These are phyloP conservation scores for Talaromyces piceae DNA, from an alignment of 2,329 filamentous ascomycete species.

Conservation along the genomic window DNA sequence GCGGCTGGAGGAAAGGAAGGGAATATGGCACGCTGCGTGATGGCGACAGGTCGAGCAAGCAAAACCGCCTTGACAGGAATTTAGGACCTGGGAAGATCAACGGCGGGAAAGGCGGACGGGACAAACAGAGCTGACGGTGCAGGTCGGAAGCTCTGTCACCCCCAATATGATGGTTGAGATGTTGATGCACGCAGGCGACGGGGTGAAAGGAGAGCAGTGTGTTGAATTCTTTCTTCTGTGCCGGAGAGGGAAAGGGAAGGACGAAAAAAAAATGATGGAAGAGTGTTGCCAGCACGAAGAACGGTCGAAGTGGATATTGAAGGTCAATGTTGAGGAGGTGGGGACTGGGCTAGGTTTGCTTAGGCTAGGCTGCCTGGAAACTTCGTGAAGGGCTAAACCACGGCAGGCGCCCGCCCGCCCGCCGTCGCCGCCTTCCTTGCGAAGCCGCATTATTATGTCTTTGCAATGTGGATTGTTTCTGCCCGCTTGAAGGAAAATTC, in stretches of 20 bases:
- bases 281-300: conserved; percentile 5
- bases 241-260: conserved; percentile 2
- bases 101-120: conserved; percentile 12
- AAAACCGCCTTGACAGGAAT: conserved; percentile 4
- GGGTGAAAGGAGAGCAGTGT: not conserved
- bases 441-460: not conserved
- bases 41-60: conserved; percentile 1
- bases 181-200: conserved; percentile 3
- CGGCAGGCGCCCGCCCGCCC: not conserved
- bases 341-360: not conserved
- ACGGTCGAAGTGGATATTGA: conserved; percentile 43
- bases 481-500: too few relatives aligned
- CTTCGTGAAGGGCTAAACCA: not conserved
- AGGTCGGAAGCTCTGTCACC: conserved; percentile 29
- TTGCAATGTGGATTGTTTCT: not conserved
- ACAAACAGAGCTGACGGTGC: conserved; percentile 34
- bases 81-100: conserved; percentile 4
- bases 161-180: not conserved
- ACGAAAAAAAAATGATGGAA: conserved; percentile 10
- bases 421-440: not conserved
- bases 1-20: not conserved
- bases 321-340: not conserved
- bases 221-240: not conserved
- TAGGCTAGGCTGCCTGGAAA: not conserved
- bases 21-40: not conserved